Base-by-base conservation (phyloP, 768 basidiomycete species). In the Pleurotus tuber-regium region DNA sequence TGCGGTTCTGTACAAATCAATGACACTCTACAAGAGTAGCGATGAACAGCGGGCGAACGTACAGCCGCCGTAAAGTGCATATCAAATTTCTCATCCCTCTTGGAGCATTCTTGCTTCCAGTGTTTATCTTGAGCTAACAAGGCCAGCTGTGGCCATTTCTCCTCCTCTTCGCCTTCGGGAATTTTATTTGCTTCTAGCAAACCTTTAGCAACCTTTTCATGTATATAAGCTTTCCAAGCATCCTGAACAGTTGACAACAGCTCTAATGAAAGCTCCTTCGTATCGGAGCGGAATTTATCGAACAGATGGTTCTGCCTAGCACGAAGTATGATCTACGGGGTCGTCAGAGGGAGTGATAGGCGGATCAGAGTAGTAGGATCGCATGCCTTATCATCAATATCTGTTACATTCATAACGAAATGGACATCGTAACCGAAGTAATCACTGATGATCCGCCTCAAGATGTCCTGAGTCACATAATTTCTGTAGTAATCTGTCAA, bases 341-440 rank as follows among this genome's bases (percentile, higher is more conserved):
- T 18, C 4, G 44, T 51, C 6, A 51, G 12, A 18, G 4, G 16
- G 50, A 23, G n/a, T 54, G 19, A 49, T 49, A n/a, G n/a, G n/a
- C n/a, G n/a, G 24, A 14, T 31, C 14, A 28, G 9, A 50, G 16
- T 33, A 71, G 54, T 18, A 24, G 52, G 52, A 23, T 6, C 26
- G 53, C 73, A 48, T 53, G 90, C 96, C 83, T 99, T 99, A 79
- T 98, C 97, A 63, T 99, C 97, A 55, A 99, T 97, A 68, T 99
- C 96, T 4, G 97, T 99, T 59, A 99, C 83, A 68, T 99, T 99
- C 93, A 97, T 97, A 39, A 98, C 96, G 63, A 98, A 97, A 66
- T 98, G 92, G 51, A 99, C 88, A 64, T 98, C 91, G 62, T 95
- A 98, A 21, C 91, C 89, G 70, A 98, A 98, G 70, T 96, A 98